A percentile compares a stretch with the other conserved stretches of the same genome.
phyloP scores from a whole-genome alignment of 2,329 filamentous ascomycete genomes.

The Colletotrichum sp. region DNA sequence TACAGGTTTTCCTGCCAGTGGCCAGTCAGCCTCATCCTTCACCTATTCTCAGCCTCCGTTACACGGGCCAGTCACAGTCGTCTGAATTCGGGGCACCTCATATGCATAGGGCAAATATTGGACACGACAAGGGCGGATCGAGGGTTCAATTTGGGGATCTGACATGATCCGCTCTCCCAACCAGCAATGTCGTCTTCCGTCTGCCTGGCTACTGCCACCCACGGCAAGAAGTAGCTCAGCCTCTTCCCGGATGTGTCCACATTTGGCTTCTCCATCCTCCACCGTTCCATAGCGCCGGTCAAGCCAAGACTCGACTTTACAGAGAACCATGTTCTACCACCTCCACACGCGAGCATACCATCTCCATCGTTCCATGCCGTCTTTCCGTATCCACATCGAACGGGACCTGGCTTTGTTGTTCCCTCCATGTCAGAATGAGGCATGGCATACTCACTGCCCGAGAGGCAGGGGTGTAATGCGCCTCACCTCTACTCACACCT shows the following conservation, averaged over 20 bases:
- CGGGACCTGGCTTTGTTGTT: conserved; percentile 3
- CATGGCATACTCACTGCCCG: not conserved
- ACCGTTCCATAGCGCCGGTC: not conserved
- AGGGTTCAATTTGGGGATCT: conserved; percentile 11
- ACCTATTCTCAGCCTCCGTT: conserved; percentile 6
- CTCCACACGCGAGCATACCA: not conserved
- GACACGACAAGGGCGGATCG: not conserved
- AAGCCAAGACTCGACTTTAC: not conserved
- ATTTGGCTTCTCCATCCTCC: not conserved
- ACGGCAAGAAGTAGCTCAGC: conserved; percentile 3
- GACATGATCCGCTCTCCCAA: not conserved
- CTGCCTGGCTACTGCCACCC: conserved; percentile 4
- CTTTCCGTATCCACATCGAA: not conserved
- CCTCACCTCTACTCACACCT: not conserved
- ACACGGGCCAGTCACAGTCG: not conserved
- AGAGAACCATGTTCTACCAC: conserved; percentile 2
- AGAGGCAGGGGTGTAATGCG: conserved; percentile 2
- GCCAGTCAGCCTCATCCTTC: conserved; percentile 15
- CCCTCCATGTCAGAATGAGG: conserved; percentile 17
- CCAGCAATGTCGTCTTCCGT: not conserved
- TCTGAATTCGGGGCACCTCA: not conserved
- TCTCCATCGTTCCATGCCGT: not conserved
- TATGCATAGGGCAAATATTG: not conserved
- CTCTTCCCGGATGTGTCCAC: not conserved
- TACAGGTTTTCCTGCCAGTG: not conserved